Evolutionary conservation across 148 eudicot species (phyloP).

Genomic region (Vaccinium corymbosum): DNA sequence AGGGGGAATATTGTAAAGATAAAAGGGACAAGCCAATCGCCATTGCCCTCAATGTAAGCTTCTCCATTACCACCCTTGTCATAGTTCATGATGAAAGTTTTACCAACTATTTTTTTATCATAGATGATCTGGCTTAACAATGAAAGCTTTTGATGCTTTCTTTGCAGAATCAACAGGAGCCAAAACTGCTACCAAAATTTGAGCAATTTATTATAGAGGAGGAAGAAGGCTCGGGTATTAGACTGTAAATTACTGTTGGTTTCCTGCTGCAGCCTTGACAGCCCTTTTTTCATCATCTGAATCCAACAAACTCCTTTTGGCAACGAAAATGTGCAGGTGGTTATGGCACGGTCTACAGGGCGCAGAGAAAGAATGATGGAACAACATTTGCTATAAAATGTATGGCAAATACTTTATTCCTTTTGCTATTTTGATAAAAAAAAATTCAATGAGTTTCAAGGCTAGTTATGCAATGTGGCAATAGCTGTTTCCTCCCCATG

Average conservation of each 20-base stretch:
- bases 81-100: constrained; percentile 14
- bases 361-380: constrained; percentile 73
- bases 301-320: neutral
- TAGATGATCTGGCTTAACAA: constrained; percentile 12
- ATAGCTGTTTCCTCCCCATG: neutral
- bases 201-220: constrained; percentile 65
- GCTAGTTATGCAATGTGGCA: neutral
- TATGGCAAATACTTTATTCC: constrained; percentile 23
- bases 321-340: constrained; percentile 64
- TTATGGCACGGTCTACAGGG: constrained; percentile 95
- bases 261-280: neutral
- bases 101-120: neutral
- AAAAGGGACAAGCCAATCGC: constrained; percentile 27
- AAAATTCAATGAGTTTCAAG: neutral
- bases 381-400: constrained; percentile 84
- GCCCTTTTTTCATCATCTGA: neutral
- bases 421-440: neutral
- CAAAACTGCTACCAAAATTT: constrained; percentile 56
- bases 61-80: neutral
- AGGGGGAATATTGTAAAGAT: constrained; percentile 33
- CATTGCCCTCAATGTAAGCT: constrained; percentile 38
- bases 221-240: constrained; percentile 96
- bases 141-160: constrained; percentile 12
- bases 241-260: constrained; percentile 13
- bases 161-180: constrained; percentile 42